Conservation (phyloP, 495 filamentous ascomycete species). For the Podospora didyma region DNA sequence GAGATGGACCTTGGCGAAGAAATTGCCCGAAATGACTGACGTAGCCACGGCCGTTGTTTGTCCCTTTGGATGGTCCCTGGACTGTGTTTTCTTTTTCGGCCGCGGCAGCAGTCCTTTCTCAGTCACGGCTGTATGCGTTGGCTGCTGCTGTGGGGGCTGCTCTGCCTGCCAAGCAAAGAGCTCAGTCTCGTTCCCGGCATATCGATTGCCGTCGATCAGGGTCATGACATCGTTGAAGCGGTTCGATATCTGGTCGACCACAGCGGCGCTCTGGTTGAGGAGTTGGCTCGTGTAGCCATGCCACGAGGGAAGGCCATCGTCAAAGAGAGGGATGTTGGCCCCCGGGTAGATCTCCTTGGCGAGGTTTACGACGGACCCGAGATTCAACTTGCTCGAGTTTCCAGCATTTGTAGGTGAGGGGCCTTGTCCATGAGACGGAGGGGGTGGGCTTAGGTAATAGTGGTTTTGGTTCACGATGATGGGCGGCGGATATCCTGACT, state of each 20-base stretch:
- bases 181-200: constrained; percentile 59
- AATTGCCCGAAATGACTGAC: constrained; percentile 43
- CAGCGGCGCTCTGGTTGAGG: constrained; percentile 41
- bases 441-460: constrained; percentile 37
- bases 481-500: constrained; percentile 26
- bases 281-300: constrained; percentile 36
- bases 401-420: constrained; percentile 15
- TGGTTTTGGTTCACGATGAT: constrained; percentile 48
- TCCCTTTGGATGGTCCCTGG: constrained; percentile 25
- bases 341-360: constrained; percentile 28
- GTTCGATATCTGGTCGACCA: constrained; percentile 53
- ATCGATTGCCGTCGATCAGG: constrained; percentile 63
- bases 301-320: constrained; percentile 33
- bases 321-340: constrained; percentile 28
- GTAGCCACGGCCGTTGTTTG: constrained; percentile 36
- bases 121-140: constrained; percentile 7
- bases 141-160: constrained; percentile 15
- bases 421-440: constrained; percentile 17
- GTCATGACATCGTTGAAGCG: constrained; percentile 63
- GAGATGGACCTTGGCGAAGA: constrained; percentile 72
- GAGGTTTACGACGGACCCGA: constrained; percentile 34
- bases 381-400: constrained; percentile 32
- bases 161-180: constrained; percentile 44
- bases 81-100: constrained; percentile 24
- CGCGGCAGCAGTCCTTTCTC: constrained; percentile 23